Base-by-base conservation (phyloP, 495 filamentous ascomycete genomes). In the Evernia prunastri region DNA sequence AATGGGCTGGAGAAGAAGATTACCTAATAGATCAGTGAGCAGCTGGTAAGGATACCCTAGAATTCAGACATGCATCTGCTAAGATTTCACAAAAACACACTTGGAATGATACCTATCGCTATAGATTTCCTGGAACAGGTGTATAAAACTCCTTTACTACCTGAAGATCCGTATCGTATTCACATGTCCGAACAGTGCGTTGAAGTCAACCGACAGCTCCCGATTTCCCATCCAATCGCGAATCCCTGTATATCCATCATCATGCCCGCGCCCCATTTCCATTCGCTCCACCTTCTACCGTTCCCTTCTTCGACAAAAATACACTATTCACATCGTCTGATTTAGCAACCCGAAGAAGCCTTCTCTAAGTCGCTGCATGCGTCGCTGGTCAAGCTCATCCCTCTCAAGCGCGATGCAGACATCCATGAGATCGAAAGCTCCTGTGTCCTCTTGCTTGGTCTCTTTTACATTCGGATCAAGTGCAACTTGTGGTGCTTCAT, bases 311-410 rank as follows among this genome's bases (percentile, higher is more conserved):
- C n/a, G n/a, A n/a, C n/a, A n/a, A n/a, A n/a, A 37, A 6, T 27
- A 3, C 49, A 15, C 49, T 10, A 7, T 9, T 53, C 15, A 53
- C 49, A 31, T 4, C 1, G 25, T 31, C 27, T 53, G 49, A 7
- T 53, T 53, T 7, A 59, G 57, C 17, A 59, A 11, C 11, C 27
- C 40, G 35, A 42, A 23, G 13, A 59, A 59, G 57, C 57, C 57
- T 2, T 27, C 57, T 18, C 29, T n/a, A 8, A 59, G 36, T 29
- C 57, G 57, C 35, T 42, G 37, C 57, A 59, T 37, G n/a, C 57
- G 57, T 31, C 18, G 23, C 37, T 59, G n/a, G 3, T 59, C 33
- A 20, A 59, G 57, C 17, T 17, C 20, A 43, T n/a, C 57, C 0
- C 31, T 40, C 15, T 23, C 25, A 11, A 39, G 33, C 6, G 57